phyloP scores from a whole-genome alignment of 2,329 filamentous ascomycete genomes.

The Aspergillus ochraceus region DNA sequence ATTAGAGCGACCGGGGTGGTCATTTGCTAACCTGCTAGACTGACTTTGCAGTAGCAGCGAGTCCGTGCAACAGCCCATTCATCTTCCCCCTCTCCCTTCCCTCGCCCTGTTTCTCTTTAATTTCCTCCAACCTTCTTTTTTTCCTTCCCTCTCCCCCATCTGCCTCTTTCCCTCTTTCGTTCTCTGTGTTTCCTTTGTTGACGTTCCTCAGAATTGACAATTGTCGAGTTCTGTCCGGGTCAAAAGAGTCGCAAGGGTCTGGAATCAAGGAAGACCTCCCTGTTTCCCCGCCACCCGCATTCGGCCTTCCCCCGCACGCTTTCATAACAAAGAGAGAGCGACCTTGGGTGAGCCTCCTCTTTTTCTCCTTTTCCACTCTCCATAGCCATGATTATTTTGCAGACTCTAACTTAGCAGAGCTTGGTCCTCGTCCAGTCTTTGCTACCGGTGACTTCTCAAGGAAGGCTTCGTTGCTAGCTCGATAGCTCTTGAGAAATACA shows the following conservation, averaged over 20 bases:
- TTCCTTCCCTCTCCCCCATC: not conserved
- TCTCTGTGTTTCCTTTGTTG: not conserved
- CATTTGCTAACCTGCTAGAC: conserved; percentile 8
- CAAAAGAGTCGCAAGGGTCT: too few species aligned
- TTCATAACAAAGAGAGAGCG: conserved; percentile 3
- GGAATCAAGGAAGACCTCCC: not conserved
- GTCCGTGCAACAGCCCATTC: conserved; percentile 11
- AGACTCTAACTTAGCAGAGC: not conserved
- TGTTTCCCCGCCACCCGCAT: conserved; percentile 3
- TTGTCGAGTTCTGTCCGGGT: too few species aligned
- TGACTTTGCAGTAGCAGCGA: conserved; percentile 3
- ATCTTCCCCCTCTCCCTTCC: not conserved
- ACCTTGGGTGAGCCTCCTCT: conserved; percentile 15
- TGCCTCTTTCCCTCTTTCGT: not conserved
- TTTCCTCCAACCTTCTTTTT: not conserved
- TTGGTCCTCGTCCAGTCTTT: not conserved
- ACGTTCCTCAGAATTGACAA: too few species aligned
- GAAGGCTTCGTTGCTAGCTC: not conserved
- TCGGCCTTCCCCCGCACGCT: not conserved
- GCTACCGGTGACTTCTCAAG: not conserved
- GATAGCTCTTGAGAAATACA: conserved; percentile 55
- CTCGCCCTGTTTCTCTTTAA: not conserved
- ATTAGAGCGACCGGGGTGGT: conserved; percentile 9
- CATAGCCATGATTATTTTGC: not conserved
- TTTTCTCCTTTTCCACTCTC: not conserved